Conservation (phyloP, 2,329 filamentous ascomycete species). For the Magnaporthiopsis rhizophila region DNA sequence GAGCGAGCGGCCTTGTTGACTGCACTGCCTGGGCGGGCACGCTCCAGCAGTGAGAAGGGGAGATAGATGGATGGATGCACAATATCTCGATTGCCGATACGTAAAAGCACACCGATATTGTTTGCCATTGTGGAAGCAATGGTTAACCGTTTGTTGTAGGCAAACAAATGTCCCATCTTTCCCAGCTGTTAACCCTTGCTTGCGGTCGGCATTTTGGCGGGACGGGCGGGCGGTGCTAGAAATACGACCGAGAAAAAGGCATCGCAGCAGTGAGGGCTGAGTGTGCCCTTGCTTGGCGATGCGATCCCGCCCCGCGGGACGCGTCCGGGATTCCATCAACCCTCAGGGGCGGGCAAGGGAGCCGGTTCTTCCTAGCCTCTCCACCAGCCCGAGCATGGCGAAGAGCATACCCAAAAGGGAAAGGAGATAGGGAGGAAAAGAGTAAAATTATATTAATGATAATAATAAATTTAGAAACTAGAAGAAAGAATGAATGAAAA, state of each 20-base stretch:
- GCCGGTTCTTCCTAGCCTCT: background rate
- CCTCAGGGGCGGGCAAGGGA: background rate
- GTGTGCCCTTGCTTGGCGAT: background rate
- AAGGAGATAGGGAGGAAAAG: background rate
- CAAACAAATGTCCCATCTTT: no score
- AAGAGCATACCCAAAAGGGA: background rate
- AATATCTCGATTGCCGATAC: background rate
- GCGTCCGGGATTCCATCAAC: background rate
- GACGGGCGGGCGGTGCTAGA: background rate
- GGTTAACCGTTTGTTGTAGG: background rate
- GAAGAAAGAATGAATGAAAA: background rate
- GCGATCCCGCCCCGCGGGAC: background rate
- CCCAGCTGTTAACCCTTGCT: no score
- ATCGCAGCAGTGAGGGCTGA: background rate
- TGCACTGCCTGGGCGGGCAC: background rate
- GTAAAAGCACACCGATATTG: background rate
- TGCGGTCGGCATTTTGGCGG: background rate
- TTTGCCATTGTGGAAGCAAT: background rate
- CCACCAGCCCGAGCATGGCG: no score
- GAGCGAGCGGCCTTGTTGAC: background rate
- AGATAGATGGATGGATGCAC: background rate
- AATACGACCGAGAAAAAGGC: background rate
- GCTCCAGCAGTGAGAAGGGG: background rate
- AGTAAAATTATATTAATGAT: no score
- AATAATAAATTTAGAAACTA: background rate